Evolutionary conservation across 1,139 yeast species (phyloP), one percentile per base, ranked within the genome.

Genomic region (Diutina rugosa): DNA sequence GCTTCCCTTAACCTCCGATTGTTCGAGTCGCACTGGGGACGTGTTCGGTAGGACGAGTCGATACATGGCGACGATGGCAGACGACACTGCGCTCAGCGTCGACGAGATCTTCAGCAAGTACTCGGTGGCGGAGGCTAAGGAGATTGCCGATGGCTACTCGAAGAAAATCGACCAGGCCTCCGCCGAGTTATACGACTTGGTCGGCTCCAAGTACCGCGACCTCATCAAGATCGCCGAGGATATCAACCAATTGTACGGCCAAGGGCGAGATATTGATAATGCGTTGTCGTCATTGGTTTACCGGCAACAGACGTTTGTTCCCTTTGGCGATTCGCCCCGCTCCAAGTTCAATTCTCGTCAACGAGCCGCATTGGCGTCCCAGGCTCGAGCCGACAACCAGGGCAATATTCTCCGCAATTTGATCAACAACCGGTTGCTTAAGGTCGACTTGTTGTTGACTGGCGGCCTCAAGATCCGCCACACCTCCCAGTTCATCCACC

Each of bases 191-290:
- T 80, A 86, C 58, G 63, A 70, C 2, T 70, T 85, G 53, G 90
- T 87, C 10, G 89, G 90, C 3, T 70, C 70, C 48, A 82, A 84
- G 64, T 86, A 85, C 66, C 72, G 88, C 56, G 90, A 86, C 62
- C 71, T 87, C 62, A 74, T 87, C 46, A 72, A 78, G 47, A 85
- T 87, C 6, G 88, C 91, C 0, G 90, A 86, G 63, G 81, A 82
- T 59, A 84, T 87, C 46, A 79, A 78, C 49, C 69, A 69, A 6
- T 82, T 85, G 83, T 73, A 80, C 60, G 63, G 64, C 1, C 62
- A 73, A 10, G 73, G 81, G 1, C 61, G 62, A 10, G 58, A 57
- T 1, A 64, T 72, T 2, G 73, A 75, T 55, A 62, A 63, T 8
- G 61, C 63, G 9, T 60, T 76, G 18, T 63, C 76, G 1, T 65